Conservation (phyloP, 768 basidiomycete genomes). For the Chalciporus chontae region DNA sequence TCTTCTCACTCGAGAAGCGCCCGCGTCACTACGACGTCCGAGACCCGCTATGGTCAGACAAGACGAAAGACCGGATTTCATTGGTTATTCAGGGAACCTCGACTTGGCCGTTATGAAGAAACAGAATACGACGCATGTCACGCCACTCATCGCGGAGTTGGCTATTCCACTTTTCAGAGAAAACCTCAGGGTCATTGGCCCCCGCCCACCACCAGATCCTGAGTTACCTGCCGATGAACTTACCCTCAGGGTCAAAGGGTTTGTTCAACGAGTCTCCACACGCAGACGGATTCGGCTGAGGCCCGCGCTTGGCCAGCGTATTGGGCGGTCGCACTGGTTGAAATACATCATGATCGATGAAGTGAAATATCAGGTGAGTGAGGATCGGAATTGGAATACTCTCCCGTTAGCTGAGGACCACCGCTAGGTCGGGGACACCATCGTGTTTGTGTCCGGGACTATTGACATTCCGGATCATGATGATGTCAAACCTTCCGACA, state of each 20-base stretch:
- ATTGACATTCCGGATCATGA: constrained; percentile 33
- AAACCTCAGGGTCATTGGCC: constrained; percentile 50
- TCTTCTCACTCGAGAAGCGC: constrained; percentile 13
- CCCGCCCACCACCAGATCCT: constrained; percentile 27
- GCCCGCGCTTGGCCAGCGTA: constrained; percentile 27
- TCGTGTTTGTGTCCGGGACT: constrained; percentile 46
- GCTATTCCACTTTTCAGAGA: constrained; percentile 54
- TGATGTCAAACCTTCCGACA: constrained; percentile 36
- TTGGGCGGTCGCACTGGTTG: constrained; percentile 35
- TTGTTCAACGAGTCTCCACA: constrained; percentile 17
- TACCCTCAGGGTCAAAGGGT: constrained; percentile 14
- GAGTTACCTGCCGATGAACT: constrained; percentile 12
- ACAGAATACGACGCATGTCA: constrained; percentile 59
- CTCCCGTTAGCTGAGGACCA: neutral
- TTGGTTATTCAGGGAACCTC: constrained; percentile 36
- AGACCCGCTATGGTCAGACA: neutral
- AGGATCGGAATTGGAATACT: too few species aligned
- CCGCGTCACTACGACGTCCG: constrained; percentile 10
- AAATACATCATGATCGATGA: constrained; percentile 42
- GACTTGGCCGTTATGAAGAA: constrained; percentile 59
- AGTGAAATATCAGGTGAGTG: constrained; percentile 41
- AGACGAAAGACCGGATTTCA: neutral
- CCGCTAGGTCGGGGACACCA: constrained; percentile 57
- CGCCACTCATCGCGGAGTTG: constrained; percentile 52
- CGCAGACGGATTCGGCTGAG: constrained; percentile 18